phyloP scores from a whole-genome alignment of 2,329 filamentous ascomycete genomes.

The Botrytis medusae region DNA sequence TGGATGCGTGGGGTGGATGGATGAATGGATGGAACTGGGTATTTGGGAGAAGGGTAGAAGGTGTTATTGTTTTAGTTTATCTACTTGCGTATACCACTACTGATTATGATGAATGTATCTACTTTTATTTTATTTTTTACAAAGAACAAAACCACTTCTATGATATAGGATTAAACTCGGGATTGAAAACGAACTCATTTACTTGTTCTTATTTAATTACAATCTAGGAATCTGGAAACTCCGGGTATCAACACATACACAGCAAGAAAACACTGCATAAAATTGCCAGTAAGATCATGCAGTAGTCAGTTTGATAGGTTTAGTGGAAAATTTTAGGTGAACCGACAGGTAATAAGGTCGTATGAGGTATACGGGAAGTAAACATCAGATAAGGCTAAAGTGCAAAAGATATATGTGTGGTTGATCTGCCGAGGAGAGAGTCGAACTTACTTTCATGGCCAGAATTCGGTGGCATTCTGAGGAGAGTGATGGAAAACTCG shows the following conservation, averaged over 20 bases:
- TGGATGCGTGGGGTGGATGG: not conserved
- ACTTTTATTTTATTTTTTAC: not conserved
- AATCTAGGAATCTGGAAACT: not conserved
- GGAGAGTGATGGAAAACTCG: not conserved
- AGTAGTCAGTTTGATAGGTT: not conserved
- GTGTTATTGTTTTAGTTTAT: not conserved
- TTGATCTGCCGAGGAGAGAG: not conserved
- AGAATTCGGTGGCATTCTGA: not conserved
- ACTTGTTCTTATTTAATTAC: not conserved
- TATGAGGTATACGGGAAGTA: not conserved
- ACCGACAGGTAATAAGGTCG: not conserved
- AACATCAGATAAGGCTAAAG: not conserved
- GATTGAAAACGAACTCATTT: accelerated
- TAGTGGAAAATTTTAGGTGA: not conserved
- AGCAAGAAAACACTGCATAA: not conserved
- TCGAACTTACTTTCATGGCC: not conserved
- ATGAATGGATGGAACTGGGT: not conserved
- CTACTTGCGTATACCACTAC: not conserved
- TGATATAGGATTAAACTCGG: not conserved
- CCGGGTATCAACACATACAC: not conserved
- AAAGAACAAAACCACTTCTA: not conserved
- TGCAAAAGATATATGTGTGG: not conserved
- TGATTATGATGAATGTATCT: not conserved
- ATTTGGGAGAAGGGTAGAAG: not conserved
- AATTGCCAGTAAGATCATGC: not conserved